Evolutionary conservation across 2,329 filamentous ascomycete genomes (phyloP), one percentile per base, ranked within the genome.

Genomic region (Ilyonectria mors-panacis): DNA sequence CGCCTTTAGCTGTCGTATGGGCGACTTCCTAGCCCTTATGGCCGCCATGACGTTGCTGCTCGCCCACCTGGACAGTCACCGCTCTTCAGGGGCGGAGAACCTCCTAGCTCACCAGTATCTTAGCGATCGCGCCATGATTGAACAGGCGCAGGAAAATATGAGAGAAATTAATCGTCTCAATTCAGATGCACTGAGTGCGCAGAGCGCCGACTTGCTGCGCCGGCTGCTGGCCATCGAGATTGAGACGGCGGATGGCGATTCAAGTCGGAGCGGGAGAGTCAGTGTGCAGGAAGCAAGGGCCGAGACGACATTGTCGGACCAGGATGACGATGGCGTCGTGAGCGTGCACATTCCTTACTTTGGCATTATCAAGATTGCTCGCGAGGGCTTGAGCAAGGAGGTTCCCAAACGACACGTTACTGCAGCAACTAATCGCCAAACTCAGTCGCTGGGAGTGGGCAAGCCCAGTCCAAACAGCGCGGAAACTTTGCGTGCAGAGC

Each of bases 21-120:
- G 84, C 1, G 86, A 88, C 72, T 86, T 86, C 44, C 78, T 85
- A 1, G 83, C 84, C 0, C 81, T 88, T 4, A 83, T 87, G 5
- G 84, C 86, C 0, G 81, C 81, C 33, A 83, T 85, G 69, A 84
- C 85, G 0, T 73, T 89, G 0, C 81, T 86, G 19, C 76, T 88
- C 0, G 84, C 82, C 0, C 85, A 89, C 2, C n/a, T 71, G 3
- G 81, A 75, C 2, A 71, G 66, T 8, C 73, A 68, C 4, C 75
- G 76, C 6, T 71, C 73, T 2, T 70, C 68, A 6, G 61, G 63
- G 6, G 50, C 57, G 6, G 64, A 68, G 9, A 33, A 42, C 0
- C 79, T 81, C 21, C 72, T 85, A 1, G 72, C 70, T 1, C 85
- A 86, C 39, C 82, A 84, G 57, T 80, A 84, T 0, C 67, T 76